Conservation (phyloP, 257 asterid species). For the Solanum chiquidenum region DNA sequence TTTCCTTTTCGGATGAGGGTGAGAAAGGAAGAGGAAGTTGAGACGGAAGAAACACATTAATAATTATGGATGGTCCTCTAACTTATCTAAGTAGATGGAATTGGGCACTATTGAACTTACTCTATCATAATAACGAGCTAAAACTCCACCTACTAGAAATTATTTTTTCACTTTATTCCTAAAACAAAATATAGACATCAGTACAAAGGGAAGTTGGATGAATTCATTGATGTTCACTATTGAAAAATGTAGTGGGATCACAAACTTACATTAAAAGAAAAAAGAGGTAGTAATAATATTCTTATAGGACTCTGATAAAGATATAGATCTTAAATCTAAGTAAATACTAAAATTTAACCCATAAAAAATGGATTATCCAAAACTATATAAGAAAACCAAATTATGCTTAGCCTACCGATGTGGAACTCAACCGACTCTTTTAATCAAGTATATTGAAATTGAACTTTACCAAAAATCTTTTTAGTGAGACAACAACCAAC, state of each 20-base stretch:
- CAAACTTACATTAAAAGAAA: not conserved
- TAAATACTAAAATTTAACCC: not conserved
- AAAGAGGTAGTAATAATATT: not conserved
- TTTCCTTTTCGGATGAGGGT: not conserved
- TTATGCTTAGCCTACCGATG: not conserved
- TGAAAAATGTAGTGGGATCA: not conserved
- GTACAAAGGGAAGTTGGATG: not conserved
- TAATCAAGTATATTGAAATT: not conserved
- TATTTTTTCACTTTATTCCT: not conserved
- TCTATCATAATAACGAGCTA: not conserved
- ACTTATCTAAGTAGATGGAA: not conserved
- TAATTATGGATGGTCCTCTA: not conserved
- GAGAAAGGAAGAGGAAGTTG: not conserved
- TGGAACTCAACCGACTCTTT: not conserved
- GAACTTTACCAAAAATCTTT: not conserved
- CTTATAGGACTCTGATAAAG: not conserved
- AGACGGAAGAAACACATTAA: not conserved
- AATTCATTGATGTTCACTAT: not conserved
- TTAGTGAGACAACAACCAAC: not conserved
- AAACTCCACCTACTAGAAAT: not conserved
- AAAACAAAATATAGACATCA: not conserved
- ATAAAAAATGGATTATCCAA: accelerated
- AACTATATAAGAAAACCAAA: not conserved
- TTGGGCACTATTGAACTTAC: not conserved
- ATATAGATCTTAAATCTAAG: not conserved